Base-by-base conservation (phyloP, 331 rosid species). In the Quercus tomentella region DNA sequence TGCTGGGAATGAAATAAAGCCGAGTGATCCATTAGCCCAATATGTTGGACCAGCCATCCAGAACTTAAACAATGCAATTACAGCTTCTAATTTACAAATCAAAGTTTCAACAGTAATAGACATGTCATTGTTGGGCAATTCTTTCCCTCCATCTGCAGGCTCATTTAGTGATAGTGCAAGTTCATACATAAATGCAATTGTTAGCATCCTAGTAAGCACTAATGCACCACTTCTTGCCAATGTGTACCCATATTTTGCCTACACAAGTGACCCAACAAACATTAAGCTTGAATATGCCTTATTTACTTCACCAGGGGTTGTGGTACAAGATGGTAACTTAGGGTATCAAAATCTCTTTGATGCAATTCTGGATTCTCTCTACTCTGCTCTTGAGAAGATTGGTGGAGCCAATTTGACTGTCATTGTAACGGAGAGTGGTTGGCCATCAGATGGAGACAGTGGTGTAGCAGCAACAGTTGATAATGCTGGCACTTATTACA, bases 341-440 rank as follows among this genome's bases (percentile, higher is more conserved):
- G 84, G 82, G 35, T 92, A 92, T 80, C 79, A 79, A 20, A 92
- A 81, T 79, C 43, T 90, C 9, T 85, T 90, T 57, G 91, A 87
- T 68, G 88, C 92, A 1, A 7, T 81, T 20, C 12, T 92, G 80
- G 97, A 89, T 71, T n/a, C 97, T 37, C 52, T 83, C 0, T 89
- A 92, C 69, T 84, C 84, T 9, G 92, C 97, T 26, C 84, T 90
- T 18, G 97, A 92, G 80, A 92, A 86, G 72, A 80, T 72, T 0
- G 88, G 88, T 2, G 91, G 81, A 5, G 14, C 84, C 0, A 74
- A 80, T 43, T 33, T 89, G 56, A 69, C 80, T 35, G 68, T 90
- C 43, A 95, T 90, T 17, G 93, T 90, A 30, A 85, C 95, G 1
- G 95, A 90, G 80, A 92, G 89, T 26, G 97, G 97, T 18, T 92